Conservation (phyloP, 495 filamentous ascomycete genomes). For the Cenococcum geophilum region DNA sequence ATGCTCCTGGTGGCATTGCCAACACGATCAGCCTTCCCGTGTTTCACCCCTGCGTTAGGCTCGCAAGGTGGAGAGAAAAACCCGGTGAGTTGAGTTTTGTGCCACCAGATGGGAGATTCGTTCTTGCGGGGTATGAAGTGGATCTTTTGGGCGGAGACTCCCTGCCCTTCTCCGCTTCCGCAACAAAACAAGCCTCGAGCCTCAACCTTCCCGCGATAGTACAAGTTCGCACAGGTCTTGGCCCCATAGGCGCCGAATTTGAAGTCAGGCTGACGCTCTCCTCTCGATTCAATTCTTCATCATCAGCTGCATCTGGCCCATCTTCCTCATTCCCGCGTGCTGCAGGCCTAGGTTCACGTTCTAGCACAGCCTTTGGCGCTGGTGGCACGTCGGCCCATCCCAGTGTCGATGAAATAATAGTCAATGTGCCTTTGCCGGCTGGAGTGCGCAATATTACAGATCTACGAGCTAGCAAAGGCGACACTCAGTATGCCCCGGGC, state of each 20-base stretch:
- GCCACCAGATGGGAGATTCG: constrained; percentile 92
- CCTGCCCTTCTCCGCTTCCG: constrained; percentile 23
- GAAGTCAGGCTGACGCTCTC: constrained; percentile 74
- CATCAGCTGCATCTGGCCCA: constrained; percentile 10
- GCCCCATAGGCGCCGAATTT: constrained; percentile 70
- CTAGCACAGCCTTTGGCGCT: constrained; percentile 45
- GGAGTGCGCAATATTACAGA: constrained; percentile 82
- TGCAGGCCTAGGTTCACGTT: constrained; percentile 14
- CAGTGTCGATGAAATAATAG: constrained; percentile 68
- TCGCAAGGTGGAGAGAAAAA: constrained; percentile 76
- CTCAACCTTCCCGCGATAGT: constrained; percentile 75
- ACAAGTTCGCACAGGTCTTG: constrained; percentile 74
- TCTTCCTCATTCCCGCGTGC: constrained; percentile 28
- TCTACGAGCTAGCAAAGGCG: constrained; percentile 74
- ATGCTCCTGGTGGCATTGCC: constrained; percentile 61
- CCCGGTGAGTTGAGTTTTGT: constrained; percentile 92
- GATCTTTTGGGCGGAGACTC: constrained; percentile 57
- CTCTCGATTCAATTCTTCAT: constrained; percentile 45
- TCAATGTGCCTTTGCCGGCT: constrained; percentile 74
- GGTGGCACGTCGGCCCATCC: constrained; percentile 54
- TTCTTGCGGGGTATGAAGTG: constrained; percentile 89
- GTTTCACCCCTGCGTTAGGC: constrained; percentile 90
- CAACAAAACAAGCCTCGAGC: constrained; percentile 43
- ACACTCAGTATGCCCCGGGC: constrained; percentile 70
- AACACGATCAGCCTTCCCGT: constrained; percentile 79